These are phyloP conservation scores for Nissolia schottii DNA, from an alignment of 306 rosid genomes.

Conservation along the genomic window DNA sequence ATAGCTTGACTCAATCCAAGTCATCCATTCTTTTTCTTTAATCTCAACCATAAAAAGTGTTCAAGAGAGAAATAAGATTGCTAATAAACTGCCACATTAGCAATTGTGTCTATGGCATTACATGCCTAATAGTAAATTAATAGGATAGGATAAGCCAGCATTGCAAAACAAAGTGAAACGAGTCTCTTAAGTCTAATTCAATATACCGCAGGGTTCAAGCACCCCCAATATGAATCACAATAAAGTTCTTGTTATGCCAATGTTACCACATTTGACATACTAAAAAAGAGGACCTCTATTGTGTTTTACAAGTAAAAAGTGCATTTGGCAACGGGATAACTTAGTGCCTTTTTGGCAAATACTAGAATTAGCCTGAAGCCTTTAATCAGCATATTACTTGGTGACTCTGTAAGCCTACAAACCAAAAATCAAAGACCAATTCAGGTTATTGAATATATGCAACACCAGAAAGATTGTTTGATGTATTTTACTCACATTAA, in stretches of 20 bases:
- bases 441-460: background rate
- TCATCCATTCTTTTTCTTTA: no score
- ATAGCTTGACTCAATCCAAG: no score
- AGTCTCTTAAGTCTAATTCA: background rate
- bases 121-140: no score
- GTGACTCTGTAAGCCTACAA: constrained; percentile 41
- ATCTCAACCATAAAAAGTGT: no score
- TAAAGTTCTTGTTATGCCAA: background rate
- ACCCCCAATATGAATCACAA: background rate
- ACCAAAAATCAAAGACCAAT: background rate
- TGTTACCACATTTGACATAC: background rate
- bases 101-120: no score
- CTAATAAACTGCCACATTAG: no score
- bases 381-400: constrained; percentile 21
- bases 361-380: background rate
- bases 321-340: background rate
- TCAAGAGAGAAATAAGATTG: no score
- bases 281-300: background rate
- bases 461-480: background rate
- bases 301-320: background rate
- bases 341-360: background rate
- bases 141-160: background rate
- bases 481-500: background rate
- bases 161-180: background rate
- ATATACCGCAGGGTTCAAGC: background rate